These are phyloP conservation scores for Rhizophagus sp. DNA, from an alignment of 192 early-diverging fungal species.

Conservation along the genomic window DNA sequence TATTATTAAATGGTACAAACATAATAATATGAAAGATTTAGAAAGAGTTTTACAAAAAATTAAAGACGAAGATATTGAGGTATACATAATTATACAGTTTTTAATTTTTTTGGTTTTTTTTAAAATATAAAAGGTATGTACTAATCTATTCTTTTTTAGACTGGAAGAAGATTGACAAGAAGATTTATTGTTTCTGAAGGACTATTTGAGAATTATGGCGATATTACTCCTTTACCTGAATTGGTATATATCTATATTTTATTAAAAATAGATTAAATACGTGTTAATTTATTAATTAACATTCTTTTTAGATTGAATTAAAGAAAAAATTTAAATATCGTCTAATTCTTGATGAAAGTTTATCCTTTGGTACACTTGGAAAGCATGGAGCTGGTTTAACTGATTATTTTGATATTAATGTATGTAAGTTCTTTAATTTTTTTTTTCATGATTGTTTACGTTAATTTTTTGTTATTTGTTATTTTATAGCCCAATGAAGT, in stretches of 20 bases:
- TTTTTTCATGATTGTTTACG: not conserved
- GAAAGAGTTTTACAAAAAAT: constrained; percentile 83
- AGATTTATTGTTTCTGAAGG: constrained; percentile 95
- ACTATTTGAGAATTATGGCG: constrained; percentile 83
- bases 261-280: no score
- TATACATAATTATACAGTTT: constrained; percentile 14
- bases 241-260: constrained; percentile 42
- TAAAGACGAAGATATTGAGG: constrained; percentile 60
- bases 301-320: constrained; percentile 57
- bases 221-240: constrained; percentile 79
- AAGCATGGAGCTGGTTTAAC: constrained; percentile 27
- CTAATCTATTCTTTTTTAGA: not conserved
- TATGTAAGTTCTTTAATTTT: constrained; percentile 1
- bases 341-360: constrained; percentile 90
- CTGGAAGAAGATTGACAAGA: constrained; percentile 73
- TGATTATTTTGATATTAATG: constrained; percentile 52
- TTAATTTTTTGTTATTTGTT: not conserved
- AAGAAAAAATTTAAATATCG: constrained; percentile 97
- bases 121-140: not conserved
- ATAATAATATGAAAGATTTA: constrained; percentile 96
- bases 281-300: not conserved
- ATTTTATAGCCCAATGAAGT: constrained; percentile 61
- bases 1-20: constrained; percentile 88
- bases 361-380: constrained; percentile 80
- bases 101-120: not conserved